Evolutionary conservation across 192 early-diverging fungal species (phyloP), one percentile per base, ranked within the genome.

Genomic region (Tieghemiomyces parasiticus): DNA sequence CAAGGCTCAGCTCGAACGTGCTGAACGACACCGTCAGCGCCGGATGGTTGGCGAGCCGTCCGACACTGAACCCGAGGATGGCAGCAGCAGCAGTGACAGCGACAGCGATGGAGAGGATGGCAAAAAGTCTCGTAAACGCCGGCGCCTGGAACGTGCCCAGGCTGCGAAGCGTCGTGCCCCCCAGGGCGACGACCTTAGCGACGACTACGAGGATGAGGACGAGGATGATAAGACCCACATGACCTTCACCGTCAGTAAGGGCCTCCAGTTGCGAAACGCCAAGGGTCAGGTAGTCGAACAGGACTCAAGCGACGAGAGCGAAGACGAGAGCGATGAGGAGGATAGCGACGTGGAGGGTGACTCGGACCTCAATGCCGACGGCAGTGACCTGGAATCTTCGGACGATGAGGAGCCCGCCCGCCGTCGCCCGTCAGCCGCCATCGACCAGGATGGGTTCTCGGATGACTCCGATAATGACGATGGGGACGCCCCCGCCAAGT

Each of bases 1-100:
- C 44, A 84, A 84, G 63, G 79, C 78, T 31, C 80, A 86, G 56
- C 68, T 97, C n/a, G 92, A 94, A 64, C 81, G 85, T 65, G 78
- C 88, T 19, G 95, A 98, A 75, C 69, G 78, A 29, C 78, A 80
- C 32, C 77, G 90, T 25, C 74, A 81, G 71, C 78, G 83, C 47
- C 84, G 92, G 53, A 91, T 93, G 90, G 77, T 90, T 45, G 92
- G 93, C 16, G 61, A 86, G 44, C 67, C 76, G 35, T 68, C 69
- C 19, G 67, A 68, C 48, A 67, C 67, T 20, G 73, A 77, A 24
- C 47, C 69, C 10, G 78, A 78, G 10, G 50, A 30, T 8, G 33
- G 54, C 24, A 31, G 14, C 16, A 71, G 69, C 0, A 83, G 79
- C 0, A 73, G 73, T 32, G 87, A 85, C 46, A 70, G 77, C 25